A percentile compares a stretch with the other conserved stretches of the same genome.
These are phyloP conservation scores for Crithidia acanthocephali DNA, from an alignment of 208 protist genomes.

Conservation along the genomic window DNA sequence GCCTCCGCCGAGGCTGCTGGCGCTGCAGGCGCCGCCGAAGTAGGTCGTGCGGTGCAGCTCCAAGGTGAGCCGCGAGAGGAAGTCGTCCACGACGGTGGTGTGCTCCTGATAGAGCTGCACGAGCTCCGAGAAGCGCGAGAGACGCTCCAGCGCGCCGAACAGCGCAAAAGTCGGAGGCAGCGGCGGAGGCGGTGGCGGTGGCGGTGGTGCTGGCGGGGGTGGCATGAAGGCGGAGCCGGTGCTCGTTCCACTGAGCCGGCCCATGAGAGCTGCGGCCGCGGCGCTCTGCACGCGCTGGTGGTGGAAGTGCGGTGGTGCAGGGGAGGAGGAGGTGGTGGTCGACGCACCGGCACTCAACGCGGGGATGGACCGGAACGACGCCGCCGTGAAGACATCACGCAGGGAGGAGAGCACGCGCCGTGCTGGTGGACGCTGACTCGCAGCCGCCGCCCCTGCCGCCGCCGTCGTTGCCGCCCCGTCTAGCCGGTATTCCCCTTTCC, in stretches of 20 bases:
- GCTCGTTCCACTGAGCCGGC: neutral
- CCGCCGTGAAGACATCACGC: neutral
- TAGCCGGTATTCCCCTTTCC: neutral
- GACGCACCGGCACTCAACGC: neutral
- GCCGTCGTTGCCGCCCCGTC: conserved; percentile 5
- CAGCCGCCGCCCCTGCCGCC: neutral
- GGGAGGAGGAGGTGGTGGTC: neutral
- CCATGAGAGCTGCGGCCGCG: neutral
- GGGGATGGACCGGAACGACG: conserved; percentile 10
- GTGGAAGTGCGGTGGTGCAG: neutral
- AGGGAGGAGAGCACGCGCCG: conserved; percentile 12
- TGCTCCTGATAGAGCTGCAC: conserved; percentile 42
- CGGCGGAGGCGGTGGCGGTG: neutral
- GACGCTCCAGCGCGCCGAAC: conserved; percentile 70
- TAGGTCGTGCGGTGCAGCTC: conserved; percentile 29
- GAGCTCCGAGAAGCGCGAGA: conserved; percentile 55
- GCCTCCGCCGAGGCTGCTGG: neutral
- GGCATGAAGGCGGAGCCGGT: neutral
- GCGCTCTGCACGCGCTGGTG: conserved; percentile 11
- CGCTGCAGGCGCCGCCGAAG: conserved; percentile 1
- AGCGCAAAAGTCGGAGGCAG: conserved; percentile 56
- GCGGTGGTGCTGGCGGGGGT: conserved; percentile 1
- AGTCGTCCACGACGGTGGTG: conserved; percentile 41
- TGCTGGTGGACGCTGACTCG: neutral
- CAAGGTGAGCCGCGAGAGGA: conserved; percentile 34